Base-by-base conservation (phyloP, 768 basidiomycete species). In the Mycena alexandri region DNA sequence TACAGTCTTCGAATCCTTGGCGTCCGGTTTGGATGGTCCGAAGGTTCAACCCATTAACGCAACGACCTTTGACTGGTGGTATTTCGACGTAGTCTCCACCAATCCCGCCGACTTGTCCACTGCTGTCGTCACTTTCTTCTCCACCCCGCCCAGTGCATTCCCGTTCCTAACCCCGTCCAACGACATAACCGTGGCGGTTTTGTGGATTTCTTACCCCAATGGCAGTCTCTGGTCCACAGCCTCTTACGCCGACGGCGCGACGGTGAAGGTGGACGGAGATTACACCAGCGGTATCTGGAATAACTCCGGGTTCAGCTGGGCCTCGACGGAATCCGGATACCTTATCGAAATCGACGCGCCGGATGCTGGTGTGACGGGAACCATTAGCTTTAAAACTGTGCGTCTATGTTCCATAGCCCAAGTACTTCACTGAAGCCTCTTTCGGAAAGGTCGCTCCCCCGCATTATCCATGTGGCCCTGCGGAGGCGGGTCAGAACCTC, bases 61-160 rank as follows among this genome's bases (percentile, higher is more conserved):
- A 5, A 63, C 70, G n/a, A 54, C 61, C 8, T 73, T 66, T 44
- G 70, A 73, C 36, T 73, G 72, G 72, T 73, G 70, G 64, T 73
- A 73, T 55, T 74, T 72, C 22, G 73, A 74, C 48, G 73, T 61
- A 12, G 69, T 72, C n/a, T 70, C 73, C 36, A 33, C 47, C 55
- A 69, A 72, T 46, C 61, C 66, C 22, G 41, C 44, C 14, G 41
- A 50, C 13, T 44, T 42, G 2, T 14, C 57, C 42, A 72, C 73
- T 11, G 64, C 69, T 19, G 68, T 68, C 33, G 65, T 70, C 42
- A 65, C 57, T 2, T 74, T 74, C 54, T 74, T 69, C 51, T 61
- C 71, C 24, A 59, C 56, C 11, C 53, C 65, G 13, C n/a, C 48
- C 8, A 38, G 33, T 24, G 71, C 63, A 14, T 71, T 72, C 34